Conservation (phyloP, 2,329 filamentous ascomycete species). For the Biscogniauxia sp. region DNA sequence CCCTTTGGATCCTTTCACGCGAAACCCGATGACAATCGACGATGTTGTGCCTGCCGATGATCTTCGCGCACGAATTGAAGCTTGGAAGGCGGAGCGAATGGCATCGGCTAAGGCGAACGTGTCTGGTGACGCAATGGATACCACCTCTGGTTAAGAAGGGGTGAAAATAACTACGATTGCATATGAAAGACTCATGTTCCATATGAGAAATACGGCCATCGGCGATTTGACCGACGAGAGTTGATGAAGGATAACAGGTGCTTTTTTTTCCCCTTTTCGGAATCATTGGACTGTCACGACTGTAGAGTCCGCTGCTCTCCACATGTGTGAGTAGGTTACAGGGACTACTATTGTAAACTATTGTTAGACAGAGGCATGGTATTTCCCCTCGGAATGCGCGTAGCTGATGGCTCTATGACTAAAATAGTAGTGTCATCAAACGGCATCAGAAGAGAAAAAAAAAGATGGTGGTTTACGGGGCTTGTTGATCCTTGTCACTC, state of each 20-base stretch:
- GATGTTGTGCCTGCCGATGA: conserved; percentile 54
- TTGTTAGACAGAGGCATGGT: not conserved
- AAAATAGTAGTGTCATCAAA: not conserved
- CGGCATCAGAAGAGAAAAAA: not conserved
- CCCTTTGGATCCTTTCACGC: conserved; percentile 59
- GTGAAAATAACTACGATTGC: not conserved
- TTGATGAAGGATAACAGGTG: not conserved
- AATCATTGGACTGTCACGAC: not conserved
- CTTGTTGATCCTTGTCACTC: too few species aligned
- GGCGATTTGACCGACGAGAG: not conserved
- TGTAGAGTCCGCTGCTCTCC: not conserved
- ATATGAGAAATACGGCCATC: not conserved
- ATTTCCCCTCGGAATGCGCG: not conserved
- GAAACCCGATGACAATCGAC: conserved; percentile 59
- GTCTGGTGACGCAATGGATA: conserved; percentile 43
- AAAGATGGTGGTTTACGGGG: not conserved
- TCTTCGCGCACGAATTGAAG: conserved; percentile 47
- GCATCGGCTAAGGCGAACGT: conserved; percentile 42
- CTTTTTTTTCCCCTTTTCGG: not conserved
- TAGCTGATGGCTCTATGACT: not conserved
- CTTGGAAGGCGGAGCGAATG: conserved; percentile 53
- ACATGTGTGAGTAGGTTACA: not conserved
- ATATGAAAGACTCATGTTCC: not conserved
- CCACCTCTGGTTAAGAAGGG: conserved; percentile 35
- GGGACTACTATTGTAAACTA: not conserved